Evolutionary conservation across 345 rosid species (phyloP), one percentile per base, ranked within the genome.

Genomic region (Schrenkiella parvula): DNA sequence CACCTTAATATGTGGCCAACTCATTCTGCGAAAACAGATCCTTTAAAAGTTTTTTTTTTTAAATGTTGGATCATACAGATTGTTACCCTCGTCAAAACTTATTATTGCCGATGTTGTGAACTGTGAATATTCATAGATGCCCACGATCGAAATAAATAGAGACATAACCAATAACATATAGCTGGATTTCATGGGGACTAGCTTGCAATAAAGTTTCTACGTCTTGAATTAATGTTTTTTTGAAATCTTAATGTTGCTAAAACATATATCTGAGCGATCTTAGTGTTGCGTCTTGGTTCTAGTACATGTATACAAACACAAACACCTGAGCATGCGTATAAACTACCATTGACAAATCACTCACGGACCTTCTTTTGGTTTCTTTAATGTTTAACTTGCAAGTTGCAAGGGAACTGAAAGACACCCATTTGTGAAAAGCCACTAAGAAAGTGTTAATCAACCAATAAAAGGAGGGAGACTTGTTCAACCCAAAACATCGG

Each of bases 181-280:
- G 70, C 64, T 72, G 70, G 64, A 31, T 44, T 64, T 72, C 65
- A 72, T 64, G 65, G 64, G 50, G 39, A 50, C 23, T 54, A 54
- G 64, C 50, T 72, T 72, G 65, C 64, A 64, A 32, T 43, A 41
- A 64, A 54, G 71, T 23, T 54, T 53, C 31, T 65, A 72, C 71
- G 39, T 64, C 64, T 54, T 31, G 50, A 5, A 22, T 47, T 47
- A 46, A 5, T 19, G 10, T 18, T 47, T 12, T 48, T 48, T 48
- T 11, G 1, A 48, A 23, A 23, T 2, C 32, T 51, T 6, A 51
- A 21, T 22, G 8, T 50, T 42, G 46, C 34, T 56, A 21, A 21
- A 42, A n/a, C n/a, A n/a, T n/a, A n/a, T n/a, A 29, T 29, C 6
- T 29, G 32, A 29, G 5, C 32, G 32, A 29, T 29, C 32, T 5